phyloP scores from a whole-genome alignment of 2,329 filamentous ascomycete genomes.

The Sclerotinia spermophila region DNA sequence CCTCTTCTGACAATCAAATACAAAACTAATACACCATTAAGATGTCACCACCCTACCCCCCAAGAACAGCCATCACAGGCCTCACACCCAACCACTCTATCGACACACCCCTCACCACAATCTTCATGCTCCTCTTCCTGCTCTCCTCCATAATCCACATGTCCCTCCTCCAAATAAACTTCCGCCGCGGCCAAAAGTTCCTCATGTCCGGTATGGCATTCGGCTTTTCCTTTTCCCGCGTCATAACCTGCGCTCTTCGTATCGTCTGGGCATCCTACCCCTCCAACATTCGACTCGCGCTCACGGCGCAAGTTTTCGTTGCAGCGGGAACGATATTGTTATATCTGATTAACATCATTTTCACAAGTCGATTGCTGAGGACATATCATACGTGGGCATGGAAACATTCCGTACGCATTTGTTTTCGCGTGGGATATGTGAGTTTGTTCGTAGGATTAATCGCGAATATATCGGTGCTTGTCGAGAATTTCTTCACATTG shows the following conservation, averaged over 20 bases:
- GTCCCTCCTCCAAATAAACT: conserved; percentile 45
- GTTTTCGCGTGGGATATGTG: conserved; percentile 47
- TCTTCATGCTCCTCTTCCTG: conserved; percentile 59
- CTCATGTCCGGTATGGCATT: conserved; percentile 55
- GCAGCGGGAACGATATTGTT: conserved; percentile 56
- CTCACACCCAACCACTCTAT: conserved; percentile 53
- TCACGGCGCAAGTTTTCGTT: conserved; percentile 15
- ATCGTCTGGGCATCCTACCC: conserved; percentile 43
- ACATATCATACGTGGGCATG: conserved; percentile 68
- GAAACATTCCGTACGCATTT: conserved; percentile 45
- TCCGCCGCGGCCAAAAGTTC: conserved; percentile 50
- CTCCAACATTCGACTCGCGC: neutral
- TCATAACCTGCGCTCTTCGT: conserved; percentile 44
- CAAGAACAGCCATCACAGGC: conserved; percentile 48
- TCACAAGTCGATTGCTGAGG: conserved; percentile 69
- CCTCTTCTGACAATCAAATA: neutral
- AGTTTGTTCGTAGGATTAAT: conserved; percentile 64
- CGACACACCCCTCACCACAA: conserved; percentile 62
- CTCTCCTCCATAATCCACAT: conserved; percentile 54
- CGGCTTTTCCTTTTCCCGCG: conserved; percentile 55
- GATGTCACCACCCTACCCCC: conserved; percentile 33
- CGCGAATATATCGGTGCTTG: conserved; percentile 46
- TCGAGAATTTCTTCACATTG: conserved; percentile 11
- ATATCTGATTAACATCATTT: conserved; percentile 73
- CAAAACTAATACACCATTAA: neutral